Evolutionary conservation across 306 rosid genomes (phyloP).

Genomic region (Quercus engelmannii): DNA sequence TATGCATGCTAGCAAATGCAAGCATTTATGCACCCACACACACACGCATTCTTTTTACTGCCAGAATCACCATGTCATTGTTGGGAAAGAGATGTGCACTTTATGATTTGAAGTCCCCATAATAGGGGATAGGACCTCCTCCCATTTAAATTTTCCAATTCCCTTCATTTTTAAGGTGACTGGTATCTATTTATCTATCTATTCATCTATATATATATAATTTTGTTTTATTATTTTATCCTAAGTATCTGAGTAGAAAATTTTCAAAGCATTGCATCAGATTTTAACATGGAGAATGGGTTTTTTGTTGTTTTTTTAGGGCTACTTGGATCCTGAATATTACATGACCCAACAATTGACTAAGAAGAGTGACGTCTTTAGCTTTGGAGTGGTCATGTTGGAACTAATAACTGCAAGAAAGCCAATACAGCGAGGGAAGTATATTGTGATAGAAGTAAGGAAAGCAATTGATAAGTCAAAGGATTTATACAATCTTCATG

Average conservation of each 20-base stretch:
- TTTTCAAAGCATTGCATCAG: not conserved
- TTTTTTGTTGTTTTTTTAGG: conserved; percentile 25
- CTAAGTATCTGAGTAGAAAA: not conserved
- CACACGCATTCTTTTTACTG: not conserved
- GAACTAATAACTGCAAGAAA: conserved; percentile 40
- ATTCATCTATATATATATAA: not conserved
- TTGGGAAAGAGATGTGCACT: not conserved
- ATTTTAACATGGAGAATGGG: not conserved
- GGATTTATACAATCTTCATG: conserved; percentile 21
- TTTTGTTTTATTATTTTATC: not conserved
- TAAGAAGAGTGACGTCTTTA: conserved; percentile 45
- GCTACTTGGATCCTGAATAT: conserved; percentile 51
- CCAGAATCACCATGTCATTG: not conserved
- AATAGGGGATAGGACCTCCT: no score
- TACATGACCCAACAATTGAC: conserved; percentile 42
- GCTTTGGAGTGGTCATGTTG: conserved; percentile 49
- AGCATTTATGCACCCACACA: not conserved
- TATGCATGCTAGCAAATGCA: not conserved
- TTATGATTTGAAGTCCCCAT: not conserved
- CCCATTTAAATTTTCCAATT: not conserved
- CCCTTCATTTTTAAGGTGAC: not conserved
- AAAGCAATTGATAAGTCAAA: conserved; percentile 18
- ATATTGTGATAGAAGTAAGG: conserved; percentile 32
- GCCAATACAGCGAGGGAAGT: conserved; percentile 37
- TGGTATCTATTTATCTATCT: no score